Percentiles rank a stretch among this genome's conserved stretches.
Evolutionary conservation across 192 early-diverging fungal species (phyloP).

Genomic region (Borealophlyctis nickersoniae): DNA sequence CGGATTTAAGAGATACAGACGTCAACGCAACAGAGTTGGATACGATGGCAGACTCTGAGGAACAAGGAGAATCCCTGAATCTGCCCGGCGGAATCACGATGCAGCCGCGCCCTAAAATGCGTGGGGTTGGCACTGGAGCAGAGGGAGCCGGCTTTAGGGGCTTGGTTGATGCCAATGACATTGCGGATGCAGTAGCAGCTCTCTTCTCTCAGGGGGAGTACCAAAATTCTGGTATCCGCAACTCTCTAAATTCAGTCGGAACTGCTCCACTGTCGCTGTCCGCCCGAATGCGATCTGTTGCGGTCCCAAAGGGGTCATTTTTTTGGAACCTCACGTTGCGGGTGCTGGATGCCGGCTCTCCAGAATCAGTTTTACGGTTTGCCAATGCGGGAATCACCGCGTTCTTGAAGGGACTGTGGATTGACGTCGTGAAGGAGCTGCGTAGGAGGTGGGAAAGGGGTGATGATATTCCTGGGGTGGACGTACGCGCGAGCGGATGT

Average conservation of each 20-base stretch:
- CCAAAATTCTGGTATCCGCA: neutral
- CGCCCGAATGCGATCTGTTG: neutral
- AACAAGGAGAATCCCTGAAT: too few species aligned
- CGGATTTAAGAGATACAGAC: too few species aligned
- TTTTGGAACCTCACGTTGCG: slow-evolving; percentile 17
- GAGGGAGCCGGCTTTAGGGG: neutral
- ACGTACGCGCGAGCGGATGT: neutral
- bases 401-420: slow-evolving; percentile 23
- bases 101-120: too few species aligned
- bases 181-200: slow-evolving; percentile 14
- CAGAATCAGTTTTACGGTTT: slow-evolving; percentile 15
- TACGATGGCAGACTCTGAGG: too few species aligned
- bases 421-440: slow-evolving; percentile 15
- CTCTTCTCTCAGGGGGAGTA: slow-evolving; percentile 5
- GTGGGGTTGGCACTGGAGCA: neutral
- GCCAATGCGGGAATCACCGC: neutral
- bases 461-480: slow-evolving; percentile 19
- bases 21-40: too few species aligned
- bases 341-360: slow-evolving; percentile 16
- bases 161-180: slow-evolving; percentile 21
- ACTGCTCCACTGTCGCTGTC: too few species aligned
- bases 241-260: neutral
- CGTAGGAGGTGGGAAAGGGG: slow-evolving; percentile 20
- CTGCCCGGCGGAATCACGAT: too few species aligned
- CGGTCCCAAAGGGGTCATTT: neutral